Percentiles rank a stretch among this genome's conserved stretches.
Conservation (phyloP, 2,329 filamentous ascomycete species). For the Emmonsia crescens region DNA sequence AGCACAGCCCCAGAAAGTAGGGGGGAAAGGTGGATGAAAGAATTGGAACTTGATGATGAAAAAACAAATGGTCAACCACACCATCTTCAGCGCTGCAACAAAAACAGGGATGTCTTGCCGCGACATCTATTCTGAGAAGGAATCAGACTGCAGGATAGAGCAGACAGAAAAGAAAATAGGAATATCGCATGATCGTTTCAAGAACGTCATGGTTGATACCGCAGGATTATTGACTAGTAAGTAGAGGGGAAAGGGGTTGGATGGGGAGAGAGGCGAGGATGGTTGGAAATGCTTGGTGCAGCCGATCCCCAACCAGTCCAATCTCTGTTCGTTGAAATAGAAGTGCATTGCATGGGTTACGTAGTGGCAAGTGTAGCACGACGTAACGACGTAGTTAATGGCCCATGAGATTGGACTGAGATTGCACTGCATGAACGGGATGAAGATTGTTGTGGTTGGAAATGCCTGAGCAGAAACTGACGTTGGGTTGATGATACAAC, state of each 20-base stretch:
- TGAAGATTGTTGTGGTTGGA: not conserved
- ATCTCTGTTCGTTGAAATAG: not conserved
- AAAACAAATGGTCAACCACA: not conserved
- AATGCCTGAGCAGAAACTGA: not conserved
- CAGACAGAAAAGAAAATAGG: not conserved
- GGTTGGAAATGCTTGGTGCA: no score
- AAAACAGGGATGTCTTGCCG: not conserved
- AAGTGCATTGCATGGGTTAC: not conserved
- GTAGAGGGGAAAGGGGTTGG: not conserved
- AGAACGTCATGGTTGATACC: not conserved
- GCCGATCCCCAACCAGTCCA: not conserved
- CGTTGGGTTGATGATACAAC: conserved; percentile 1
- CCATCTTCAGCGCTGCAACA: not conserved
- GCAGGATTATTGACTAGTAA: not conserved
- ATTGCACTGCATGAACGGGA: not conserved
- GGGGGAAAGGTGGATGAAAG: not conserved
- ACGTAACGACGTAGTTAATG: no score
- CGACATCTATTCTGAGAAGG: not conserved
- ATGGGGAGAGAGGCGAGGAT: not conserved
- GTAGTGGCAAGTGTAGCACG: not conserved
- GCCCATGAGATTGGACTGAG: not conserved
- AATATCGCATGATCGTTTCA: not conserved
- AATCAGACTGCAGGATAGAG: not conserved
- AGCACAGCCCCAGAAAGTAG: not conserved
- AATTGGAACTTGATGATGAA: not conserved